Percentiles rank a stretch among this genome's conserved stretches.
Evolutionary conservation across 2,329 filamentous ascomycete species (phyloP).

Genomic region (Ampelomyces quisqualis): DNA sequence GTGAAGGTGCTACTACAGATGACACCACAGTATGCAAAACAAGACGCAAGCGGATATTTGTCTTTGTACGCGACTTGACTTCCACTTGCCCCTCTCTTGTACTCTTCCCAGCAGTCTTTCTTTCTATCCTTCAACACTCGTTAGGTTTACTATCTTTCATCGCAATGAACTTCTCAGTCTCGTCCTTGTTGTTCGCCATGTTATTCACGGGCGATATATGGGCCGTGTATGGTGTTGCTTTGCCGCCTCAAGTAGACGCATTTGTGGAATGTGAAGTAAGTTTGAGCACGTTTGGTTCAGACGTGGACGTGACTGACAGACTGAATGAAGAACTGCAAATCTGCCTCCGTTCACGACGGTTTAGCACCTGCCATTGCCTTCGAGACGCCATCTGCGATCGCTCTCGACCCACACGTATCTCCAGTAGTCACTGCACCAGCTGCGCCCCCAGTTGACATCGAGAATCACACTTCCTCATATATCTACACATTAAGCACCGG

Average conservation of each 20-base stretch:
- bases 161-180: conserved; percentile 1
- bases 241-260: conserved; percentile 2
- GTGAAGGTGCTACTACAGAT: conserved; percentile 22
- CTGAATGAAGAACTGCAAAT: background rate
- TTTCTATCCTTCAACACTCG: background rate
- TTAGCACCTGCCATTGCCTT: background rate
- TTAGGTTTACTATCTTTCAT: conserved; percentile 2
- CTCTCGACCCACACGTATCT: background rate
- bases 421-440: background rate
- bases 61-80: background rate
- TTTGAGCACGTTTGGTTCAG: background rate
- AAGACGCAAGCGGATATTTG: conserved; percentile 14
- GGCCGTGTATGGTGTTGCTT: conserved; percentile 19
- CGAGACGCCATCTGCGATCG: conserved; percentile 1
- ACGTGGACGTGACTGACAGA: background rate
- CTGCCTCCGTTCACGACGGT: background rate
- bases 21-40: conserved; percentile 20
- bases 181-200: conserved; percentile 8
- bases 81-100: conserved; percentile 6
- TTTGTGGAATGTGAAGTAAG: conserved; percentile 8
- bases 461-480: background rate
- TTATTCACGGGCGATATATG: conserved; percentile 14
- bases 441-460: background rate
- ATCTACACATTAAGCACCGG: conserved; percentile 5
- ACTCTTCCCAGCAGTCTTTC: no score